Base-by-base conservation (phyloP, 129 eudicot species). In the Arctium minus region DNA sequence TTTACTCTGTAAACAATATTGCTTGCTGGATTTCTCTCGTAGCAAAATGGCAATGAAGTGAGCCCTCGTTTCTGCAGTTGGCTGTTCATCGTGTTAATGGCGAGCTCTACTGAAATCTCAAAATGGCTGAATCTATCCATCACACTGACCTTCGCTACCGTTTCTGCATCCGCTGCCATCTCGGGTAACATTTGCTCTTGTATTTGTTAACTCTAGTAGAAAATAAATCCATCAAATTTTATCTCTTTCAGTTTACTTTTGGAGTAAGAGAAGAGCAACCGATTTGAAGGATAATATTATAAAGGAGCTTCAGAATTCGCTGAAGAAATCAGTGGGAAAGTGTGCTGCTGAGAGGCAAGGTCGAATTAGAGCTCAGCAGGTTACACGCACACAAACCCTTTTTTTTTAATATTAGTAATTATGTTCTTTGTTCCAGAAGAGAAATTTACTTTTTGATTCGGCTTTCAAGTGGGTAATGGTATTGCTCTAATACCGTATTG, bases 331-430 rank as follows among this genome's bases (percentile, higher is more conserved):
- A 30, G 36, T 86, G 3, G 68, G 88, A 32, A 91, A 87, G 17
- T 91, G 96, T 85, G 92, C 94, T 80, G 91, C 97, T 70, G 98
- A 94, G 86, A 91, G 98, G 74, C 96, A 89, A 88, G 98, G 98
- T 70, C 98, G 98, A 67, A 92, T 91, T 82, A 87, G 97, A 81
- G 98, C 97, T 86, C 97, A 94, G 74, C 90, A 92, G 98, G 98
- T 94, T 84, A 74, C 74, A 18, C 11, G 4, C 33, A 10, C 81
- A 13, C 18, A 42, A 36, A 13, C n/a, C 62, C 75, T 27, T 31
- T 22, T 32, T 56, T 32, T 56, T 18, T 6, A 0, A 81, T 75
- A 15, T 30, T 64, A 8, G 46, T 81, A 64, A 6, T 8, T n/a
- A 71, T 18, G 7, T 33, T 15, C 2, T 46, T 2, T 46, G 56